A percentile compares a stretch with the other conserved stretches of the same genome.
These are phyloP conservation scores for Colletotrichum melonis DNA, from an alignment of 2,329 filamentous ascomycete genomes.

Conservation along the genomic window DNA sequence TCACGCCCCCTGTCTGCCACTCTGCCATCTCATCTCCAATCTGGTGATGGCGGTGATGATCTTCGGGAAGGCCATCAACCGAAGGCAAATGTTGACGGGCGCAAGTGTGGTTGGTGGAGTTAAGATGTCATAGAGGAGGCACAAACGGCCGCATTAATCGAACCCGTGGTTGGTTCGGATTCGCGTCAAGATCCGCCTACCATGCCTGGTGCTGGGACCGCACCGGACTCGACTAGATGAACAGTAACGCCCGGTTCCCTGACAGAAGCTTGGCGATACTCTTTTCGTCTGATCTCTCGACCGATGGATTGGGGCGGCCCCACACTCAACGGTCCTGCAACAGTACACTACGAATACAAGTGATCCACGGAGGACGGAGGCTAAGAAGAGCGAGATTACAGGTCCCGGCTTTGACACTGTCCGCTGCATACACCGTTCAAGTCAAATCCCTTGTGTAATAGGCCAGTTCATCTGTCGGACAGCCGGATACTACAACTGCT, in stretches of 20 bases:
- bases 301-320: constrained; percentile 12
- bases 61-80: constrained; percentile 28
- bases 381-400: constrained; percentile 19
- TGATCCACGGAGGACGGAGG: neutral
- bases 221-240: constrained; percentile 22
- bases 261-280: constrained; percentile 26
- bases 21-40: constrained; percentile 27
- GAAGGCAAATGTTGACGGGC: neutral
- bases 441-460: neutral
- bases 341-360: neutral
- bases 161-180: constrained; percentile 8
- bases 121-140: constrained; percentile 8
- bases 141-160: constrained; percentile 19
- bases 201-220: constrained; percentile 7
- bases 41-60: constrained; percentile 16
- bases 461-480: neutral
- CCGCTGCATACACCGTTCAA: constrained; percentile 24
- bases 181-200: neutral
- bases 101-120: constrained; percentile 16
- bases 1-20: constrained; percentile 6
- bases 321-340: constrained; percentile 12
- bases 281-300: constrained; percentile 28
- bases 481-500: neutral
- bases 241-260: constrained; percentile 8
- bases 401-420: constrained; percentile 11